These are phyloP conservation scores for Boletus speciosus DNA, from an alignment of 768 basidiomycete genomes.

Conservation along the genomic window DNA sequence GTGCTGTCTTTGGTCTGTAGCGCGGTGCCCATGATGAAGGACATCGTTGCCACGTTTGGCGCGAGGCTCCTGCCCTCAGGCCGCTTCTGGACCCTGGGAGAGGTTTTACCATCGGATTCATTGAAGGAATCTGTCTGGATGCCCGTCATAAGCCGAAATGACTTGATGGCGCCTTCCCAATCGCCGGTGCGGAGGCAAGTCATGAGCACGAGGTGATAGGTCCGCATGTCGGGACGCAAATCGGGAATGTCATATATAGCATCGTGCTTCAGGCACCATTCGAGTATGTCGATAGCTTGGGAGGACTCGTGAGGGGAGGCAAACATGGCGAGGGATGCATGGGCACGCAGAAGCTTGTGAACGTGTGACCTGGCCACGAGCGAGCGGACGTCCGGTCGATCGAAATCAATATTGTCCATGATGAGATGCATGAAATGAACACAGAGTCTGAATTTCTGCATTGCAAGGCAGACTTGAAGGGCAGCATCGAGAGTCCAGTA, in stretches of 20 bases:
- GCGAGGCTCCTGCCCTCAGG: slow-evolving; percentile 41
- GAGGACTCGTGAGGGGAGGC: slow-evolving; percentile 38
- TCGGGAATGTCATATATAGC: slow-evolving; percentile 43
- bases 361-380: slow-evolving; percentile 52
- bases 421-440: slow-evolving; percentile 59
- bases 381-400: slow-evolving; percentile 29
- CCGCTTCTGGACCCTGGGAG: slow-evolving; percentile 43
- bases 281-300: slow-evolving; percentile 54
- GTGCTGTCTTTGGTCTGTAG: slow-evolving; percentile 46
- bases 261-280: slow-evolving; percentile 67
- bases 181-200: slow-evolving; percentile 63
- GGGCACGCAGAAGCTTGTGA: slow-evolving; percentile 59
- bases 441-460: slow-evolving; percentile 44
- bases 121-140: slow-evolving; percentile 50
- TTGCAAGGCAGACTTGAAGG: slow-evolving; percentile 53
- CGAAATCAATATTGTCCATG: slow-evolving; percentile 38
- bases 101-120: slow-evolving; percentile 31
- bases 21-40: slow-evolving; percentile 57
- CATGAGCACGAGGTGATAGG: slow-evolving; percentile 60
- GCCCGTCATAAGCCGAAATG: slow-evolving; percentile 74
- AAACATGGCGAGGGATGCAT: slow-evolving; percentile 38
- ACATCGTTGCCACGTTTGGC: slow-evolving; percentile 53
- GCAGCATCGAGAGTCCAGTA: slow-evolving; percentile 49
- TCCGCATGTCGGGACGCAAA: slow-evolving; percentile 33
- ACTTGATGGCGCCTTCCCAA: slow-evolving; percentile 54